Evolutionary conservation across 2,329 filamentous ascomycete genomes (phyloP).

Genomic region (Fusarium multiceps): DNA sequence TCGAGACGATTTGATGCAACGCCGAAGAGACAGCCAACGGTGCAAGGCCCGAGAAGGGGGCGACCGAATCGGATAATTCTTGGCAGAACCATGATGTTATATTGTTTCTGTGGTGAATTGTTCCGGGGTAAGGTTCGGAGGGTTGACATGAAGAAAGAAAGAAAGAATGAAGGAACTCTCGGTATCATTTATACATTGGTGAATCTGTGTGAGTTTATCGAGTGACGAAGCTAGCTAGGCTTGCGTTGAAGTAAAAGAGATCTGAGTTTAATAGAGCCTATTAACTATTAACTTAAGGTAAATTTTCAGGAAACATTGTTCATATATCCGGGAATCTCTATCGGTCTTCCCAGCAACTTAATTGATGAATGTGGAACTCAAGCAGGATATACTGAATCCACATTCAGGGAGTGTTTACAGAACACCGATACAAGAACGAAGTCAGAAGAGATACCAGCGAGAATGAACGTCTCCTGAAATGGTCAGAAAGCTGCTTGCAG

Average conservation of each 20-base stretch:
- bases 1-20: background rate
- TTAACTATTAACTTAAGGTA: background rate
- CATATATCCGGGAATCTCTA: fast-evolving
- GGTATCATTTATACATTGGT: background rate
- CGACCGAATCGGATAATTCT: background rate
- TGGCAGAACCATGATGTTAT: background rate
- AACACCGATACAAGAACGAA: background rate
- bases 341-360: background rate
- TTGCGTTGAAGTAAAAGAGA: background rate
- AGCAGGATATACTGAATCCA: background rate
- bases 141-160: too few relatives aligned
- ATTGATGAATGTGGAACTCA: background rate
- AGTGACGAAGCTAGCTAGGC: background rate
- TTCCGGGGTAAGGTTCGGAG: too few relatives aligned
- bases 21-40: background rate
- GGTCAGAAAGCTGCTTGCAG: fast-evolving
- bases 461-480: background rate
- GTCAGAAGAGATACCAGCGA: background rate
- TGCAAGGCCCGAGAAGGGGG: background rate
- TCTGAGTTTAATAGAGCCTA: background rate
- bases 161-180: background rate
- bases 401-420: background rate
- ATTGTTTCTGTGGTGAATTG: background rate
- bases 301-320: background rate
- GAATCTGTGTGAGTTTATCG: background rate